Conservation (phyloP, 2,329 filamentous ascomycete genomes). For the Penicillium glabrum region DNA sequence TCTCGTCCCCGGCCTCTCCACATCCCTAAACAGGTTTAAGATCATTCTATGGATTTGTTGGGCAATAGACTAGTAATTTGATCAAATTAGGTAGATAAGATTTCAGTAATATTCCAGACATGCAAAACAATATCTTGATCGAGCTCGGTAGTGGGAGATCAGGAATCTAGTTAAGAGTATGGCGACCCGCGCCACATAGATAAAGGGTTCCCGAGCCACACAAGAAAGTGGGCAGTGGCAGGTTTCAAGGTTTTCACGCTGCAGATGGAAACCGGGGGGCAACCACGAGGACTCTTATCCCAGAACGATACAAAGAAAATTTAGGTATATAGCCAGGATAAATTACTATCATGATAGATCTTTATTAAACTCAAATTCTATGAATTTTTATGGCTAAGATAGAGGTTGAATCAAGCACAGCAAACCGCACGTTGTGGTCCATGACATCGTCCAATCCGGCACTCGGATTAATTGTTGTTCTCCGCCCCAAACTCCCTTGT, state of each 20-base stretch:
- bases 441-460: slow-evolving; percentile 13
- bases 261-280: not conserved
- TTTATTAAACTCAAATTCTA: too few species aligned
- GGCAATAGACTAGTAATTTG: too few species aligned
- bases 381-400: not conserved
- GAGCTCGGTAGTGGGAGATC: not conserved
- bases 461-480: slow-evolving; percentile 27
- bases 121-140: not conserved
- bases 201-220: not conserved
- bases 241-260: slow-evolving; percentile 11
- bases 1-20: not conserved
- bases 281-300: not conserved
- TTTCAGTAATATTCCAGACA: not conserved
- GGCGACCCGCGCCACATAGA: not conserved
- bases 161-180: not conserved
- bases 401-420: not conserved
- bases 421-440: slow-evolving; percentile 4
- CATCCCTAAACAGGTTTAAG: slow-evolving; percentile 1
- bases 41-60: not conserved
- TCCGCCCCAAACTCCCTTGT: slow-evolving; percentile 31
- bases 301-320: not conserved
- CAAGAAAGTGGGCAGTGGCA: not conserved
- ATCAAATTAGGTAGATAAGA: too few species aligned
- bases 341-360: not conserved
- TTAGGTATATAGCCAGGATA: not conserved